Conservation (phyloP, 1,139 yeast genomes). For the Debaryomycetaceae sp. region DNA sequence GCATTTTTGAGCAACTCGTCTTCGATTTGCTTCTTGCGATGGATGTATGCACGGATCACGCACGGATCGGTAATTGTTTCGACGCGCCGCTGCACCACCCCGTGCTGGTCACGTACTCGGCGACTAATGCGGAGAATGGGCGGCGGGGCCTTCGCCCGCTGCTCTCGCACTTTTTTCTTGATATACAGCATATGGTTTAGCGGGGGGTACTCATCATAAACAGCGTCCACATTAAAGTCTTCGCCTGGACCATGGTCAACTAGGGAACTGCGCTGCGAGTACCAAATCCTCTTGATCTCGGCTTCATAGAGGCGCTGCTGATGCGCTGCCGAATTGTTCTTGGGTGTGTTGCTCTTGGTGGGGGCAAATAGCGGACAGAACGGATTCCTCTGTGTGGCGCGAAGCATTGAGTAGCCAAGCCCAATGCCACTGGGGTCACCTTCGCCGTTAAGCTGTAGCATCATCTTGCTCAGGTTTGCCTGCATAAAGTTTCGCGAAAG, state of each 20-base stretch:
- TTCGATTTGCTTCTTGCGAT: conserved; percentile 66
- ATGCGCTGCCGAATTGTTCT: conserved; percentile 47
- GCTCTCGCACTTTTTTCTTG: conserved; percentile 22
- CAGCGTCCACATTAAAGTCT: conserved; percentile 11
- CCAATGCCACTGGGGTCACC: conserved; percentile 96
- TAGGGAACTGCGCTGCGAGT: conserved; percentile 63
- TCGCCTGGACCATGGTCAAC: conserved; percentile 25
- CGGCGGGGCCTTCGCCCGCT: conserved; percentile 15
- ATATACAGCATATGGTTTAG: conserved; percentile 23
- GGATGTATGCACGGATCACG: conserved; percentile 76
- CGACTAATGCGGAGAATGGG: conserved; percentile 68
- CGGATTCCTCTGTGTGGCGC: conserved; percentile 93
- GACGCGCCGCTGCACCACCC: conserved; percentile 72
- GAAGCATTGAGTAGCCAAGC: conserved; percentile 78
- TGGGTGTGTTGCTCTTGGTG: conserved; percentile 32
- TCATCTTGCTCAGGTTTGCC: conserved; percentile 94
- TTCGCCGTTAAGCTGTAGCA: conserved; percentile 92
- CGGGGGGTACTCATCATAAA: conserved; percentile 32
- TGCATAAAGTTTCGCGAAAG: conserved; percentile 79
- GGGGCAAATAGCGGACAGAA: conserved; percentile 56
- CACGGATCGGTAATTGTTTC: conserved; percentile 78
- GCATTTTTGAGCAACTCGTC: conserved; percentile 48
- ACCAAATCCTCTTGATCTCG: conserved; percentile 87
- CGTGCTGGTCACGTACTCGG: conserved; percentile 73
- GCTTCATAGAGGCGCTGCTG: conserved; percentile 91